Evolutionary conservation across 768 basidiomycete genomes (phyloP).

Genomic region (Trametes villosa): DNA sequence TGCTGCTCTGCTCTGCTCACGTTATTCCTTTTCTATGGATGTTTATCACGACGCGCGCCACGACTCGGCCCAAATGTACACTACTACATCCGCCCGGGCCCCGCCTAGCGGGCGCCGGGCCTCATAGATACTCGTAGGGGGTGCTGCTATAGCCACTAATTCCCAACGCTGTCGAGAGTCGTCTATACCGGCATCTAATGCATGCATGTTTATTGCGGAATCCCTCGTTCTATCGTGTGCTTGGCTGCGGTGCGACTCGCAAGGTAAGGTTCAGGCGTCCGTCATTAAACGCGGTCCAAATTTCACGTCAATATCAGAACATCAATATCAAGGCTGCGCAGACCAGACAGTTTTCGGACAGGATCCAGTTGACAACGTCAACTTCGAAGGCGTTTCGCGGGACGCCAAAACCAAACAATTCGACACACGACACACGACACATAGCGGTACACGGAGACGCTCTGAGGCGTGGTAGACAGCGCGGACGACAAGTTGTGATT

Average conservation of each 20-base stretch:
- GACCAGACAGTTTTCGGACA: too few relatives aligned
- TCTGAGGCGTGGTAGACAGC: too few relatives aligned
- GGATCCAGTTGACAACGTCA: too few relatives aligned
- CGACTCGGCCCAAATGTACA: slow-evolving; percentile 21
- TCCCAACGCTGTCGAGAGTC: slow-evolving; percentile 5
- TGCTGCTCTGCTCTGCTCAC: background rate
- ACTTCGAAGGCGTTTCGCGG: too few relatives aligned
- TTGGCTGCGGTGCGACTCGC: background rate
- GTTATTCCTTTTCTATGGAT: slow-evolving; percentile 29
- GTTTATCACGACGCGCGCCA: slow-evolving; percentile 20
- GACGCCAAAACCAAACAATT: too few relatives aligned
- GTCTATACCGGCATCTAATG: slow-evolving; percentile 18
- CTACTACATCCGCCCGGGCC: slow-evolving; percentile 8
- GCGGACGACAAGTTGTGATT: background rate
- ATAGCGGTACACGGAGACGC: too few relatives aligned
- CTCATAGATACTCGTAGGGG: slow-evolving; percentile 15
- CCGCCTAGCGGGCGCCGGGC: slow-evolving; percentile 51
- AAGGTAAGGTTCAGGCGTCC: too few relatives aligned
- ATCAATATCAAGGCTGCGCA: too few relatives aligned
- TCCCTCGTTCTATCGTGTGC: background rate
- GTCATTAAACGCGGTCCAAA: too few relatives aligned
- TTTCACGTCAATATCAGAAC: too few relatives aligned
- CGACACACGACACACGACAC: too few relatives aligned
- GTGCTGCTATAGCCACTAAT: slow-evolving; percentile 14
- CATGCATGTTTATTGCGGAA: background rate